These are phyloP conservation scores for Solanum hybrid DNA, from an alignment of 305 asterid genomes.

Conservation along the genomic window DNA sequence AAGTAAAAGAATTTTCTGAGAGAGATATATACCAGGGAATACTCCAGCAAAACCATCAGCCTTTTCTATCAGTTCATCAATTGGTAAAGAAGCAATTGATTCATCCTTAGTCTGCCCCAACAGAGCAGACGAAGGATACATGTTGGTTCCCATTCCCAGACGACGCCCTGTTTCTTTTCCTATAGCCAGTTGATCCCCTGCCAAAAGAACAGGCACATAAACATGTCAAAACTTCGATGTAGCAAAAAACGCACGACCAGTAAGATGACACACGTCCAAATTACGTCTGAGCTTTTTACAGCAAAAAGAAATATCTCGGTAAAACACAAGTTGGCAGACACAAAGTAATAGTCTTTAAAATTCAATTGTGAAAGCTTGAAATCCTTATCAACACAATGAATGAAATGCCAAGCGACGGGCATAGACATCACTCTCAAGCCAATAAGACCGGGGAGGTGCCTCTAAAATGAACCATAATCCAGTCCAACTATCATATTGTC, in stretches of 20 bases:
- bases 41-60: conserved; percentile 99
- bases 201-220: background rate
- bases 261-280: background rate
- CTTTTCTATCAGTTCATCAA: conserved; percentile 92
- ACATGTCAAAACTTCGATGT: background rate
- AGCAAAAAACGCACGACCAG: background rate
- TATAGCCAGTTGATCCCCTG: conserved; percentile 96
- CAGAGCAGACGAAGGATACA: conserved; percentile 95
- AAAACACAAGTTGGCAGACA: background rate
- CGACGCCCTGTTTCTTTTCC: conserved; percentile 97
- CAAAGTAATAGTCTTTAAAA: background rate
- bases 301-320: background rate
- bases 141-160: conserved; percentile 95
- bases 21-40: conserved; percentile 62
- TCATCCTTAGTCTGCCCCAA: conserved; percentile 92
- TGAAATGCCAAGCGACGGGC: background rate
- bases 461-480: background rate
- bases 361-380: background rate
- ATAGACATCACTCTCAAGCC: background rate
- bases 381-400: background rate
- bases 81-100: conserved; percentile 83
- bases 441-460: background rate
- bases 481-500: background rate
- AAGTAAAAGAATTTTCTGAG: background rate
- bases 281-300: background rate